Conservation (phyloP, 2,329 filamentous ascomycete species). For the Mollisiaceae sp. region DNA sequence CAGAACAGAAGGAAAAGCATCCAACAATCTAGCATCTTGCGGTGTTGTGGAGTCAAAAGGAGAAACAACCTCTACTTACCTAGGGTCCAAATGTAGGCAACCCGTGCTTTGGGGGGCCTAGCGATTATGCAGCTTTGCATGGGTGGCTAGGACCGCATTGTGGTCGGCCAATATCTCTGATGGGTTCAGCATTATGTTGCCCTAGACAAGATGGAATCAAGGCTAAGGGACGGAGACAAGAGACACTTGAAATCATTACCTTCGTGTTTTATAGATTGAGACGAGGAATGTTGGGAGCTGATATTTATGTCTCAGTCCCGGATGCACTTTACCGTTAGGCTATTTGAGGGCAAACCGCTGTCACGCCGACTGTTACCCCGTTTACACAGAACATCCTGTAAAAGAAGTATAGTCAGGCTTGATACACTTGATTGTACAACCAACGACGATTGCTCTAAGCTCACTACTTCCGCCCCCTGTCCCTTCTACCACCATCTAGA, state of each 20-base stretch:
- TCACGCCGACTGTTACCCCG: too few relatives aligned
- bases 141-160: background rate
- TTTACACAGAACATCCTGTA: too few relatives aligned
- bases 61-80: background rate
- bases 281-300: too few relatives aligned
- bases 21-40: background rate
- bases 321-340: too few relatives aligned
- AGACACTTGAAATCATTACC: too few relatives aligned
- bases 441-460: background rate
- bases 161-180: background rate
- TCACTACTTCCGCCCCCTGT: conserved; percentile 40
- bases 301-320: too few relatives aligned
- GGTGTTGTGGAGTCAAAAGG: background rate
- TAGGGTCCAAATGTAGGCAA: background rate
- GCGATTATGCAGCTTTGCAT: background rate
- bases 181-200: background rate
- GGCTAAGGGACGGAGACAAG: background rate
- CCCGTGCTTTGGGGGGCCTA: background rate
- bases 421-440: too few relatives aligned
- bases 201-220: background rate
- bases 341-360: too few relatives aligned
- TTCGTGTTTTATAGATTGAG: too few relatives aligned
- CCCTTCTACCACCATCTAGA: conserved; percentile 47
- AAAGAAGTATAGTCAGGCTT: too few relatives aligned
- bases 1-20: background rate